These are phyloP conservation scores for Venturia asperata DNA, from an alignment of 2,329 filamentous ascomycete genomes.

Conservation along the genomic window DNA sequence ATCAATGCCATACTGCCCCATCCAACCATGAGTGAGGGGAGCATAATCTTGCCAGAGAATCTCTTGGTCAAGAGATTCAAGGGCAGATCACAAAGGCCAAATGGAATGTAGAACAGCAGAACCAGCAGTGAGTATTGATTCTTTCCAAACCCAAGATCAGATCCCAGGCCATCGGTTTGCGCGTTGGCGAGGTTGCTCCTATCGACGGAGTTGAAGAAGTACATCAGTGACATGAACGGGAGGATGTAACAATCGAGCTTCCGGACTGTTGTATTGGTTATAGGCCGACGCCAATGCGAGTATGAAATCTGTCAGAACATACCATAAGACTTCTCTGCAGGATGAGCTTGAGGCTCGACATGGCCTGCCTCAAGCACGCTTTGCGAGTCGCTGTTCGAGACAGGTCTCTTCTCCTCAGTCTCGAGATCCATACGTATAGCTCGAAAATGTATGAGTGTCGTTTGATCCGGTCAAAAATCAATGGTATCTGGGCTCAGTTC, in stretches of 20 bases:
- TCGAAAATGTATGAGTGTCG: neutral
- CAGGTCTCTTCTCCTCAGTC: neutral
- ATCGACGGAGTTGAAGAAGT: conserved; percentile 49
- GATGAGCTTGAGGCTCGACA: neutral
- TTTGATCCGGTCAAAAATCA: neutral
- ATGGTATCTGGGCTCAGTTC: neutral
- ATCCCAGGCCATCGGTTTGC: neutral
- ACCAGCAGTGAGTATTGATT: conserved; percentile 39
- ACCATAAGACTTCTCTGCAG: neutral
- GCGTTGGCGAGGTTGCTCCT: conserved; percentile 39
- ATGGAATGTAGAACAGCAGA: conserved; percentile 46
- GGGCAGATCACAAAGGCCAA: conserved; percentile 44
- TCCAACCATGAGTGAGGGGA: conserved; percentile 39
- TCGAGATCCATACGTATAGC: neutral
- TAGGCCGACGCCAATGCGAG: neutral
- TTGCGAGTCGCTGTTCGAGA: neutral
- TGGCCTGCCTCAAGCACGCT: neutral
- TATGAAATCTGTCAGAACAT: neutral
- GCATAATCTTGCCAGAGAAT: conserved; percentile 39
- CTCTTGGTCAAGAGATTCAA: conserved; percentile 44
- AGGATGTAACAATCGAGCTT: conserved; percentile 46
- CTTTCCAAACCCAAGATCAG: neutral
- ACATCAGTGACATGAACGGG: conserved; percentile 46
- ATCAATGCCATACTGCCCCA: conserved; percentile 45
- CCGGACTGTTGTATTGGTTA: neutral